phyloP scores from a whole-genome alignment of 1,284 basidiomycete genomes.

The Rhodotorula glutinis region DNA sequence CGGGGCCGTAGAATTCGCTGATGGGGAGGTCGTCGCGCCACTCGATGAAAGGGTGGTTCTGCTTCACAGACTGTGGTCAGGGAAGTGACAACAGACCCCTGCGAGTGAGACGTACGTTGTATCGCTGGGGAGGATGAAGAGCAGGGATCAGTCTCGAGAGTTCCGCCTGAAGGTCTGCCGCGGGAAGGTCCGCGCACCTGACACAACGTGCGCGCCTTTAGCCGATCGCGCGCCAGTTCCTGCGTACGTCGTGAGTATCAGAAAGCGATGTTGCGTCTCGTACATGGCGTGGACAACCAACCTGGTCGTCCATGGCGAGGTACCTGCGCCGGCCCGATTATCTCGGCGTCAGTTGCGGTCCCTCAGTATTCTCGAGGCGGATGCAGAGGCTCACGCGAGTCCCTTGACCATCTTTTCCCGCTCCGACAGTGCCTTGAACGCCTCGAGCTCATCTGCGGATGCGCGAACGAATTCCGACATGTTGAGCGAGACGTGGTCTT shows the following conservation, averaged over 20 bases:
- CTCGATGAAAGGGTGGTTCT: conserved; percentile 3
- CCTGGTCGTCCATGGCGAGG: conserved; percentile 13
- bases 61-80: background rate
- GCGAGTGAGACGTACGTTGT: background rate
- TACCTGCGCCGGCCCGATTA: background rate
- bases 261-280: background rate
- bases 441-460: background rate
- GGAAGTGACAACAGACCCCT: too few relatives aligned
- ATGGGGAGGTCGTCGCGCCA: background rate
- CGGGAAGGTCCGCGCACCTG: conserved; percentile 4
- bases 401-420: conserved; percentile 15
- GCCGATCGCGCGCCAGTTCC: conserved; percentile 4
- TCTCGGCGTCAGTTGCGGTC: background rate
- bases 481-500: background rate
- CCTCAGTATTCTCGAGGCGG: too few relatives aligned
- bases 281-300: background rate
- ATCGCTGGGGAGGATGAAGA: background rate
- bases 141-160: background rate
- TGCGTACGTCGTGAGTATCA: background rate
- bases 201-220: conserved; percentile 5
- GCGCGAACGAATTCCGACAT: background rate
- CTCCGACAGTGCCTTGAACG: background rate
- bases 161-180: background rate
- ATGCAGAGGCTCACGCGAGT: background rate
- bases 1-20: conserved; percentile 10